Conservation (phyloP, 2,329 filamentous ascomycete genomes). For the Alternaria metachromatica region DNA sequence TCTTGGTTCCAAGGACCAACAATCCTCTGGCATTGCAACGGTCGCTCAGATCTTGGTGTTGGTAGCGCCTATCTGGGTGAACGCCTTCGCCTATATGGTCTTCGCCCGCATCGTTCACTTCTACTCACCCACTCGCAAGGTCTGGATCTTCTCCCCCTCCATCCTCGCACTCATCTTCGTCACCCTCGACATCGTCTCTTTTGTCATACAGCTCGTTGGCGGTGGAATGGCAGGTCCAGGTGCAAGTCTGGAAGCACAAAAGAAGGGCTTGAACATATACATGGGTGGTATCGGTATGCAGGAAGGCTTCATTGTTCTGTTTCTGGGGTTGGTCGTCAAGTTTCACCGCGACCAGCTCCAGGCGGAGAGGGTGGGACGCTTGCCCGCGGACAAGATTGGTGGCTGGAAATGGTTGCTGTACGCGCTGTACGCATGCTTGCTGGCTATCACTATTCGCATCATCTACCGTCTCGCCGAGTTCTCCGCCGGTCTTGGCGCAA, state of each 20-base stretch:
- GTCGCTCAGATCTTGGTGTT: slow-evolving; percentile 54
- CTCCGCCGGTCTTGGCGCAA: slow-evolving; percentile 50
- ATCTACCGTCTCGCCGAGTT: slow-evolving; percentile 53
- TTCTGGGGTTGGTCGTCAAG: slow-evolving; percentile 24
- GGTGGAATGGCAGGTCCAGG: slow-evolving; percentile 44
- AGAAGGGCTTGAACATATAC: slow-evolving; percentile 51
- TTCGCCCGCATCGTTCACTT: slow-evolving; percentile 51
- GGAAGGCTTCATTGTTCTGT: slow-evolving; percentile 38
- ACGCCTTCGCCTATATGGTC: slow-evolving; percentile 53
- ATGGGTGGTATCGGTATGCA: slow-evolving; percentile 42
- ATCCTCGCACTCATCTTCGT: slow-evolving; percentile 46
- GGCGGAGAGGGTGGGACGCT: slow-evolving; percentile 15
- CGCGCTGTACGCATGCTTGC: slow-evolving; percentile 50
- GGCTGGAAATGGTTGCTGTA: slow-evolving; percentile 39
- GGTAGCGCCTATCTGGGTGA: slow-evolving; percentile 53
- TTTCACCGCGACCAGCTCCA: slow-evolving; percentile 25
- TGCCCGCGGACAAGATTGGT: slow-evolving; percentile 13
- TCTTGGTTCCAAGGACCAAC: slow-evolving; percentile 50
- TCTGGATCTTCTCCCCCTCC: slow-evolving; percentile 28
- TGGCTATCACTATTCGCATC: slow-evolving; percentile 54
- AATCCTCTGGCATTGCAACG: slow-evolving; percentile 39
- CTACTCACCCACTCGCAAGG: slow-evolving; percentile 31
- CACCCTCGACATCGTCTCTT: slow-evolving; percentile 51
- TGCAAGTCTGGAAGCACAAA: slow-evolving; percentile 32
- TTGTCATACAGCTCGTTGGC: slow-evolving; percentile 52